Percentiles rank a stretch among this genome's conserved stretches.
phyloP scores from a whole-genome alignment of 2,329 filamentous ascomycete genomes.

The Akanthomyces muscarius region DNA sequence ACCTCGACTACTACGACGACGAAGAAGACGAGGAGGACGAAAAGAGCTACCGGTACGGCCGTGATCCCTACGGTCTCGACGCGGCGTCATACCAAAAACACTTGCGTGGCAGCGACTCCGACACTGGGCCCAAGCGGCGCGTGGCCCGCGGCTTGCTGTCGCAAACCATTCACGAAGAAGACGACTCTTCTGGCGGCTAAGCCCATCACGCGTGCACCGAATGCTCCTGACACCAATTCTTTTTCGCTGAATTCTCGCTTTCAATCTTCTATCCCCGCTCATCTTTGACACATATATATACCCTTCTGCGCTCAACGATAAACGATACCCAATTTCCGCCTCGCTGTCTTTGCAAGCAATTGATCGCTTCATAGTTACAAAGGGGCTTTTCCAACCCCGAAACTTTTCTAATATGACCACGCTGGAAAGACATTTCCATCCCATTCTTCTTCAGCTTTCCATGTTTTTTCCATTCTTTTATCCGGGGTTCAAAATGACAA shows the following conservation, averaged over 20 bases:
- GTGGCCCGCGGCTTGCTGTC: constrained; percentile 50
- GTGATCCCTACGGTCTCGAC: constrained; percentile 18
- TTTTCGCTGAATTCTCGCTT: not conserved
- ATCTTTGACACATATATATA: not conserved
- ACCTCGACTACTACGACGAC: constrained; percentile 12
- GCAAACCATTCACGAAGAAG: constrained; percentile 69
- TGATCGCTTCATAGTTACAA: constrained; percentile 5
- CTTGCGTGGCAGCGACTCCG: constrained; percentile 28
- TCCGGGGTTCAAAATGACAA: not conserved
- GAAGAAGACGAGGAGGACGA: constrained; percentile 20
- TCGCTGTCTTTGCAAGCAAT: not conserved
- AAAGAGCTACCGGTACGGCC: constrained; percentile 18
- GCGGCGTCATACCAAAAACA: constrained; percentile 23
- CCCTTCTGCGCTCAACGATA: not conserved
- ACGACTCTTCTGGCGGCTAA: constrained; percentile 50
- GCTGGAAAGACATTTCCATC: not conserved
- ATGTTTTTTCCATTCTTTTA: not conserved
- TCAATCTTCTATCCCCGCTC: not conserved
- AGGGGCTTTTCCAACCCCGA: not conserved
- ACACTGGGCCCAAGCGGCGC: constrained; percentile 36
- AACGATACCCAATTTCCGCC: constrained; percentile 6
- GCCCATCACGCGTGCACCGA: too few species aligned
- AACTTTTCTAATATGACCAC: constrained; percentile 1
- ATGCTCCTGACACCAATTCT: not conserved
- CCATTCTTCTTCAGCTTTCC: not conserved